These are phyloP conservation scores for Brassica carinata DNA, from an alignment of 345 rosid species.

Conservation along the genomic window DNA sequence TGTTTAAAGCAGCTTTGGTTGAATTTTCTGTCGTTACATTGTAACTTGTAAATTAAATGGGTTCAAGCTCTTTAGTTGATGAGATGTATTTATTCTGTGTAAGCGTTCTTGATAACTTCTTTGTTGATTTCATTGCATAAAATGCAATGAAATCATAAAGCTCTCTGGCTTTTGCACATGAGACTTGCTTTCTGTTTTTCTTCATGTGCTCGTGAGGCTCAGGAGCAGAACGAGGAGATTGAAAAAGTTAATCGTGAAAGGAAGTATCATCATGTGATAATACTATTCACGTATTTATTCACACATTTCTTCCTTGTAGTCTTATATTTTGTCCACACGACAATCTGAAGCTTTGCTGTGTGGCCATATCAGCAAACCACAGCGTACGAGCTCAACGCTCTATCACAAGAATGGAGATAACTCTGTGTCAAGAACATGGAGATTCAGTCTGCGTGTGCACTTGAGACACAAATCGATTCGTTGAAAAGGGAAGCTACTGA, in stretches of 20 bases:
- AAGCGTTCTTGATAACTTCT: slow-evolving; percentile 20
- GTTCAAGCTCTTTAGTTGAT: slow-evolving; percentile 9
- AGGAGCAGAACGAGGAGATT: slow-evolving; percentile 78
- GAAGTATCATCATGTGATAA: slow-evolving; percentile 87
- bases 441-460: slow-evolving; percentile 75
- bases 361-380: slow-evolving; percentile 71
- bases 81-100: neutral
- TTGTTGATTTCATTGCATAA: slow-evolving; percentile 6
- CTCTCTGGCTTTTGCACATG: slow-evolving; percentile 3
- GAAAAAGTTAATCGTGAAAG: slow-evolving; percentile 94
- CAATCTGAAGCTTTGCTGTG: slow-evolving; percentile 25
- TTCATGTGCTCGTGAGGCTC: slow-evolving; percentile 37
- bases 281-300: neutral
- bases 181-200: slow-evolving; percentile 7
- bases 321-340: neutral
- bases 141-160: neutral
- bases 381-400: slow-evolving; percentile 82
- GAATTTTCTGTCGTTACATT: neutral
- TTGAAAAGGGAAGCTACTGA: slow-evolving; percentile 71
- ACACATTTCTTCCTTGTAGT: neutral
- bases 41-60: neutral
- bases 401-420: slow-evolving; percentile 89
- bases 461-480: slow-evolving; percentile 65
- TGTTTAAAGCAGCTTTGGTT: slow-evolving; percentile 10
- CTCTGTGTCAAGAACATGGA: slow-evolving; percentile 85